These are phyloP conservation scores for Gossypium herbaceum DNA, from an alignment of 345 rosid genomes.

Conservation along the genomic window DNA sequence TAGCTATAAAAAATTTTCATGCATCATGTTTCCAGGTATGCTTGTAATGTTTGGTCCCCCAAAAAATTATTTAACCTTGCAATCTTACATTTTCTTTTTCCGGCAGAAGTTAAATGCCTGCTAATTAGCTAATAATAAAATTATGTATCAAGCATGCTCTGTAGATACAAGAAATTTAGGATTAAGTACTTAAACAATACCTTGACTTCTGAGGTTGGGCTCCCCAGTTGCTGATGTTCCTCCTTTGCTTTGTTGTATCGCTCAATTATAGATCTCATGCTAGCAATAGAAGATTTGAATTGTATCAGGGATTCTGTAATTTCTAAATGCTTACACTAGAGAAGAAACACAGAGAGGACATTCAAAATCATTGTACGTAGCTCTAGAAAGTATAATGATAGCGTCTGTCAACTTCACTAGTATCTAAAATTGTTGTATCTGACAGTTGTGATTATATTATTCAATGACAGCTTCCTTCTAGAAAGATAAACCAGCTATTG, in stretches of 20 bases:
- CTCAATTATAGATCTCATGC: slow-evolving; percentile 51
- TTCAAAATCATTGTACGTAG: not conserved
- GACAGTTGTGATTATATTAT: not conserved
- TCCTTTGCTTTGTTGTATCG: slow-evolving; percentile 49
- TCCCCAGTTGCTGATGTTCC: slow-evolving; percentile 31
- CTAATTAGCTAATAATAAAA: not conserved
- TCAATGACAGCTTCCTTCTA: not conserved
- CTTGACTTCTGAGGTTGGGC: slow-evolving; percentile 44
- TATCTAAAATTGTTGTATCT: not conserved
- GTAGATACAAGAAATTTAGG: slow-evolving; percentile 8
- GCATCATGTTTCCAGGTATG: not conserved
- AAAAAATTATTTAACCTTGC: not conserved
- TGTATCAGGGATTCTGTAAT: slow-evolving; percentile 15
- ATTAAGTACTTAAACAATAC: slow-evolving; percentile 22
- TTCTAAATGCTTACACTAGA: not conserved
- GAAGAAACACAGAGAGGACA: not conserved
- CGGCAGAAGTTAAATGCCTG: not conserved
- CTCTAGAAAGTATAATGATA: not conserved
- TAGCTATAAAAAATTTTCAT: no score
- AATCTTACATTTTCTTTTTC: not conserved
- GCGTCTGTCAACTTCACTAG: not conserved
- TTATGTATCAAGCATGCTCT: not conserved
- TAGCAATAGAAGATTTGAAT: slow-evolving; percentile 28
- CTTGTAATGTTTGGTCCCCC: not conserved
- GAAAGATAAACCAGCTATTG: not conserved